Evolutionary conservation across 371 early-diverging fungal species (phyloP).

Genomic region (Mortierella sp.): DNA sequence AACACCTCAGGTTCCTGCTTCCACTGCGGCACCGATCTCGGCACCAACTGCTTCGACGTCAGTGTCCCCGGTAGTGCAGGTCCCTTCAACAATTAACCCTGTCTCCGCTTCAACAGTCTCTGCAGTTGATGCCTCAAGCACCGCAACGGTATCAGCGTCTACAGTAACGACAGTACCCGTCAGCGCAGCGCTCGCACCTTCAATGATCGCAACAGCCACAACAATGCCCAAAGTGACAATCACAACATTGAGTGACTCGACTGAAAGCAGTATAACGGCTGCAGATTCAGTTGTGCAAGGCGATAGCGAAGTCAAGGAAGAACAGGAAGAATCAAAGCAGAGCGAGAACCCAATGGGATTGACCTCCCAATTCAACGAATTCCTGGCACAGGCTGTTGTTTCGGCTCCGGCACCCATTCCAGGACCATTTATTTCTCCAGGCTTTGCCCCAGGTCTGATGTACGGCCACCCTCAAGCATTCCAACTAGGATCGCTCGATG

Average conservation of each 20-base stretch:
- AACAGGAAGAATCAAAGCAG: constrained; percentile 18
- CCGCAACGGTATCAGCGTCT: constrained; percentile 12
- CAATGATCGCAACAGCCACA: constrained; percentile 48
- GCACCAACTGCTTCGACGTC: constrained; percentile 4
- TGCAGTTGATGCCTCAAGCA: neutral
- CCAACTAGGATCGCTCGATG: constrained; percentile 32
- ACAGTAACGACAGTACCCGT: constrained; percentile 15
- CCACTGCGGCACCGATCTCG: too few species aligned
- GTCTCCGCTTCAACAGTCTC: neutral
- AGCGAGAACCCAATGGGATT: constrained; percentile 46
- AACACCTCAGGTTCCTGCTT: constrained; percentile 4
- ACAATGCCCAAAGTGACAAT: constrained; percentile 52
- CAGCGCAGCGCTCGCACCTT: constrained; percentile 28
- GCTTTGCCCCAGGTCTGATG: constrained; percentile 35
- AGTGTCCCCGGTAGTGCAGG: neutral
- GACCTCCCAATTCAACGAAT: constrained; percentile 54
- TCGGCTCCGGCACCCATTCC: constrained; percentile 35
- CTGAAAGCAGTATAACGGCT: constrained; percentile 15
- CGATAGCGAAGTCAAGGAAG: constrained; percentile 28
- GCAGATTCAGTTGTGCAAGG: constrained; percentile 41
- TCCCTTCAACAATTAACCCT: neutral
- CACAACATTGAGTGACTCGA: constrained; percentile 44
- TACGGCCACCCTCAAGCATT: constrained; percentile 39
- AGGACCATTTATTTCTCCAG: constrained; percentile 19
- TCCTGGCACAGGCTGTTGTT: constrained; percentile 50